These are phyloP conservation scores for Solanum tacnaense DNA, from an alignment of 257 asterid species.

Conservation along the genomic window DNA sequence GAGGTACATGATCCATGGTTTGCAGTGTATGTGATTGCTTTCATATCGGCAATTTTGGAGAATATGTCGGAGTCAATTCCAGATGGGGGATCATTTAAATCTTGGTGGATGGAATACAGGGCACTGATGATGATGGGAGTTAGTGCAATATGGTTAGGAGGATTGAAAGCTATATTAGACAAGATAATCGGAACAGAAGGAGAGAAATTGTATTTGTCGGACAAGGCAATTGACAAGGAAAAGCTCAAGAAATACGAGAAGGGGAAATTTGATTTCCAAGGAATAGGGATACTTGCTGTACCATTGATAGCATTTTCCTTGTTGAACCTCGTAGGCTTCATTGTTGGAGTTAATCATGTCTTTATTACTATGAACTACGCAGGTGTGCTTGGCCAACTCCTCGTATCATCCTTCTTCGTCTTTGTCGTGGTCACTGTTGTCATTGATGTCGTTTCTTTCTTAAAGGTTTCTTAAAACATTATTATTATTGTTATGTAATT, in stretches of 20 bases:
- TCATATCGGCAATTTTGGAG: neutral
- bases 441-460: neutral
- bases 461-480: neutral
- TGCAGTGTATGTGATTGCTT: neutral
- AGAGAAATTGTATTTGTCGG: neutral
- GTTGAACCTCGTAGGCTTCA: neutral
- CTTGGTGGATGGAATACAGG: slow-evolving; percentile 1
- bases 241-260: neutral
- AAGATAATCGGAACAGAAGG: neutral
- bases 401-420: neutral
- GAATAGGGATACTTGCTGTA: neutral
- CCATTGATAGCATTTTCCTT: neutral
- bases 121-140: slow-evolving; percentile 2
- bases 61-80: neutral
- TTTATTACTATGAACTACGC: neutral
- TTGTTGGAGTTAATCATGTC: neutral
- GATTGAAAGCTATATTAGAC: neutral
- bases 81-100: neutral
- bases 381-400: neutral
- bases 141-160: slow-evolving; percentile 1
- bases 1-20: neutral
- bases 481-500: neutral
- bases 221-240: neutral
- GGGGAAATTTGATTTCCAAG: slow-evolving; percentile 3
- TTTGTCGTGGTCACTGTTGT: neutral